Percentiles rank a stretch among this genome's conserved stretches.
Evolutionary conservation across 306 rosid species (phyloP).

Genomic region (Fragaria ananassa): DNA sequence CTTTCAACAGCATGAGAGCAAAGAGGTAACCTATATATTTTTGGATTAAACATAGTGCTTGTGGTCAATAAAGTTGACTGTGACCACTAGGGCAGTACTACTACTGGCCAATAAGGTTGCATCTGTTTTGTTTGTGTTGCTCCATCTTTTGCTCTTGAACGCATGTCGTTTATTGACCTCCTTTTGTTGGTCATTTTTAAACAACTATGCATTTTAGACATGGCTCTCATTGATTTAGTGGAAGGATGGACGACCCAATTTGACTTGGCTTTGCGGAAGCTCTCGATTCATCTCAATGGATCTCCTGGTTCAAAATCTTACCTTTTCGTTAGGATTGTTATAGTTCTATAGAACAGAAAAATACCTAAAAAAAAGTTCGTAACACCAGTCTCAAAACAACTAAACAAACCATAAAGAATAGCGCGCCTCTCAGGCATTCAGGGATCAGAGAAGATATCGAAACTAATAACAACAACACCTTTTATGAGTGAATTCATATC

Average conservation of each 20-base stretch:
- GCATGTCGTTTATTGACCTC: constrained; percentile 22
- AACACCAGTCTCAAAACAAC: too few relatives aligned
- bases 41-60: neutral
- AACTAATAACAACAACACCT: too few relatives aligned
- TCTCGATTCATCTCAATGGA: neutral
- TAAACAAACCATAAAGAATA: too few relatives aligned
- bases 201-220: neutral
- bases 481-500: too few relatives aligned
- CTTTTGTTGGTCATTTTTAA: neutral
- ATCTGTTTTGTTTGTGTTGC: neutral
- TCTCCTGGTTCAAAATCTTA: neutral
- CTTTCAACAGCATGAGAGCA: constrained; percentile 20
- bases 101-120: constrained; percentile 24
- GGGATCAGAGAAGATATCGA: too few relatives aligned
- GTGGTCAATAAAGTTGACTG: constrained; percentile 33
- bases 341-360: too few relatives aligned
- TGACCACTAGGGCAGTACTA: constrained; percentile 13
- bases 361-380: too few relatives aligned
- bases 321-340: too few relatives aligned
- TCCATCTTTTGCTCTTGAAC: constrained; percentile 22
- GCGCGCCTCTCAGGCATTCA: too few relatives aligned
- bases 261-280: neutral
- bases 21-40: neutral
- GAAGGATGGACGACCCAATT: neutral
- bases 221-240: neutral